These are phyloP conservation scores for Volvox carteri DNA, from an alignment of 163 green algal species.

Conservation along the genomic window DNA sequence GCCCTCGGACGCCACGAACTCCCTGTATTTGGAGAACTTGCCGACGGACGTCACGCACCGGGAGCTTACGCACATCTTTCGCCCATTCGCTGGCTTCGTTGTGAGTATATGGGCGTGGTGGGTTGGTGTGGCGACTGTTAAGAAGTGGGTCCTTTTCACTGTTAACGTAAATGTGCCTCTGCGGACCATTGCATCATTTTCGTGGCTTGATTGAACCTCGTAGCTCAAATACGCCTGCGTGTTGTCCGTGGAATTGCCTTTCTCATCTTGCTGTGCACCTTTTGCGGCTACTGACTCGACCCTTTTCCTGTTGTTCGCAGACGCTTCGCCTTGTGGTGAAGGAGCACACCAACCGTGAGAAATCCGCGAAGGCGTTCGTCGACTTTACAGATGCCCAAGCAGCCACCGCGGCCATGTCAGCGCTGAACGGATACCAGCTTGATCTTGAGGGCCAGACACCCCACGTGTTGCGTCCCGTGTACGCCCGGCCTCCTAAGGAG, in stretches of 20 bases:
- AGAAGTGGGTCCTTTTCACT: too few relatives aligned
- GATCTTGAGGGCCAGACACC: slow-evolving; percentile 38
- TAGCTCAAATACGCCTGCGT: too few relatives aligned
- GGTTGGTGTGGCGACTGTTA: too few relatives aligned
- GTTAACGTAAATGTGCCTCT: too few relatives aligned
- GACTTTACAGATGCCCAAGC: slow-evolving; percentile 54
- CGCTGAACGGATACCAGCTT: slow-evolving; percentile 54
- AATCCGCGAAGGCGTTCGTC: slow-evolving; percentile 55
- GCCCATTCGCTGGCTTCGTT: slow-evolving; percentile 74
- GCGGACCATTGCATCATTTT: too few relatives aligned
- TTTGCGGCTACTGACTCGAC: too few relatives aligned
- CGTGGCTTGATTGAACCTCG: too few relatives aligned
- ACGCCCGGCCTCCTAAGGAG: slow-evolving; percentile 50
- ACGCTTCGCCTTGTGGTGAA: slow-evolving; percentile 61
- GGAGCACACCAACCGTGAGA: slow-evolving; percentile 51
- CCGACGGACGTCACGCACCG: slow-evolving; percentile 70
- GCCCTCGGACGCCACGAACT: slow-evolving; percentile 62
- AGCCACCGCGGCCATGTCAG: slow-evolving; percentile 48
- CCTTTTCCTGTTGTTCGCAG: too few relatives aligned
- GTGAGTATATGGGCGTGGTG: too few relatives aligned
- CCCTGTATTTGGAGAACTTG: slow-evolving; percentile 77
- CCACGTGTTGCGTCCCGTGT: slow-evolving; percentile 47
- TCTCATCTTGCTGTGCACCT: too few relatives aligned
- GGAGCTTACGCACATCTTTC: slow-evolving; percentile 82
- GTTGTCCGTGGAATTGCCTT: too few relatives aligned